These are phyloP conservation scores for Miamiensis avidus DNA, from an alignment of 169 alveolate species.

Conservation along the genomic window DNA sequence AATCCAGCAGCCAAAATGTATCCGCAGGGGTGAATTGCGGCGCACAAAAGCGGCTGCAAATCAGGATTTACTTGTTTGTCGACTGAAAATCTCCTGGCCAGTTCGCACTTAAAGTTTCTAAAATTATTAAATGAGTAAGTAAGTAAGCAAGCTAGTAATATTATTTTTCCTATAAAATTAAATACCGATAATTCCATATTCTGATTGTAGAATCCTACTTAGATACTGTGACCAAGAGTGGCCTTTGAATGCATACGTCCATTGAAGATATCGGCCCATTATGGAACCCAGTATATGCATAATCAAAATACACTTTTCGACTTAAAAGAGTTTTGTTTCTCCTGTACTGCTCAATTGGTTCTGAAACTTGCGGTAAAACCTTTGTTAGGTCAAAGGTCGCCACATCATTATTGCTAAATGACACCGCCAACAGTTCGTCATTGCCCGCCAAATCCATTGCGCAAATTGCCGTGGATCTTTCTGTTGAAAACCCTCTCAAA, in stretches of 20 bases:
- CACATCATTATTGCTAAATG: constrained; percentile 11
- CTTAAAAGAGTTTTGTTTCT: neutral
- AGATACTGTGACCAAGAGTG: constrained; percentile 64
- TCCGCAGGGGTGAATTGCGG: constrained; percentile 89
- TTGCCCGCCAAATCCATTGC: constrained; percentile 18
- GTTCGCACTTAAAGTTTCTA: constrained; percentile 60
- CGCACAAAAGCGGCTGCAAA: constrained; percentile 56
- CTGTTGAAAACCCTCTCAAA: constrained; percentile 1
- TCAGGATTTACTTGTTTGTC: constrained; percentile 21
- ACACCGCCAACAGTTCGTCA: constrained; percentile 16
- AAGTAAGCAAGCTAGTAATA: too few relatives aligned
- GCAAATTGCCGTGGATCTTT: constrained; percentile 24
- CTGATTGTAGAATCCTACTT: constrained; percentile 56
- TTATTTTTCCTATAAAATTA: neutral
- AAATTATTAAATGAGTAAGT: too few relatives aligned
- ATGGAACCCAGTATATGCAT: constrained; percentile 40
- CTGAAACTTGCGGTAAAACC: constrained; percentile 6
- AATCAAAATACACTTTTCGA: constrained; percentile 16
- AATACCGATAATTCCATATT: constrained; percentile 61
- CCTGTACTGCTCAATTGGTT: neutral
- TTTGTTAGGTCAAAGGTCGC: constrained; percentile 24
- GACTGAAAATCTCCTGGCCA: constrained; percentile 41
- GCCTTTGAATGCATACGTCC: constrained; percentile 74
- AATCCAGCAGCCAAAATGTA: constrained; percentile 83
- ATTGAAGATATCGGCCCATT: constrained; percentile 57